These are phyloP conservation scores for Viola odorata DNA, from an alignment of 345 rosid genomes.

Conservation along the genomic window DNA sequence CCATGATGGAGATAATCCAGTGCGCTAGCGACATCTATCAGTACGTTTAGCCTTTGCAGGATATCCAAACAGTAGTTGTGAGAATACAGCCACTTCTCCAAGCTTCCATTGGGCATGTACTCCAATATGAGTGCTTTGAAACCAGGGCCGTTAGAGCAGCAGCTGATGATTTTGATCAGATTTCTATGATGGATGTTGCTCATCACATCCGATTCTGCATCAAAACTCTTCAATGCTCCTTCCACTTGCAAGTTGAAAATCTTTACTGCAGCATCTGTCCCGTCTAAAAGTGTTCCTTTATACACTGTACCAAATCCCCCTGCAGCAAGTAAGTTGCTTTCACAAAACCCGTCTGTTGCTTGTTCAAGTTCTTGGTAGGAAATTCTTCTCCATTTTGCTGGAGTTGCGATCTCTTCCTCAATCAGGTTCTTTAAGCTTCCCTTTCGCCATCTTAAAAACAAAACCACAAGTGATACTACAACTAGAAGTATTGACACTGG, in stretches of 20 bases:
- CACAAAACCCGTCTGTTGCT: conserved; percentile 11
- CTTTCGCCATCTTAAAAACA: not conserved
- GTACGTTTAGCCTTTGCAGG: conserved; percentile 6
- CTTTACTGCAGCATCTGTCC: conserved; percentile 6
- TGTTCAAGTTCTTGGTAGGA: conserved; percentile 5
- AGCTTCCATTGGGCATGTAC: conserved; percentile 14
- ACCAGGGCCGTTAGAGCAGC: not conserved
- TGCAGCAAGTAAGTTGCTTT: conserved; percentile 6
- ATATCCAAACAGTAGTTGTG: conserved; percentile 2
- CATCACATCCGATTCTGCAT: conserved; percentile 2
- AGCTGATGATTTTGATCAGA: conserved; percentile 4
- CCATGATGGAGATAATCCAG: conserved; percentile 12
- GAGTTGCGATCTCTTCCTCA: not conserved
- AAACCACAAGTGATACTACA: not conserved
- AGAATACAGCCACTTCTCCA: conserved; percentile 10
- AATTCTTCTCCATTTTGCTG: conserved; percentile 10
- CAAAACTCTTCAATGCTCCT: conserved; percentile 6
- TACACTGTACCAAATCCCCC: conserved; percentile 3
- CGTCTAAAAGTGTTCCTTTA: conserved; percentile 1
- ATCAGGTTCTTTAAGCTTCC: too few relatives aligned
- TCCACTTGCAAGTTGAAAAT: conserved; percentile 1
- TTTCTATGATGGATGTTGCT: not conserved
- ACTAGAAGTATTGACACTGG: not conserved
- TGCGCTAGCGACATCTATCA: conserved; percentile 7
- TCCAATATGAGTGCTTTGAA: conserved; percentile 10